Evolutionary conservation across 1,139 yeast genomes (phyloP).

Genomic region (Zygoascus meyerae): DNA sequence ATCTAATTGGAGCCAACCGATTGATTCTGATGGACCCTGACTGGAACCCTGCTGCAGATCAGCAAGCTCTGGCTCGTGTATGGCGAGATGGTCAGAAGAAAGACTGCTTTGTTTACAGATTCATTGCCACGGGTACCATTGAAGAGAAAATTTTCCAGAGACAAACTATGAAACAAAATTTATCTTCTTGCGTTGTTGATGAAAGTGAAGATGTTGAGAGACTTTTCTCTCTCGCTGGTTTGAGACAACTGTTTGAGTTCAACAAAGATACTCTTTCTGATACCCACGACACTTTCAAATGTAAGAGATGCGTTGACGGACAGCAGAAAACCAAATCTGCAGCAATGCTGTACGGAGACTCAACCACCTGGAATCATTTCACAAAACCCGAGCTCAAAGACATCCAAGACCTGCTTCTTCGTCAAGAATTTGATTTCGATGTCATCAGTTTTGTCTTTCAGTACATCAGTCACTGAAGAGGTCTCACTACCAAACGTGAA

Average conservation of each 20-base stretch:
- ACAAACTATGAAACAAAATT: conserved; percentile 90
- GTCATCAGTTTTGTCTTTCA: conserved; percentile 88
- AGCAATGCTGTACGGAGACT: conserved; percentile 96
- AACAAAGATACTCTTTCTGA: conserved; percentile 69
- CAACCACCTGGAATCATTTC: conserved; percentile 95
- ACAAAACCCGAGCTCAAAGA: conserved; percentile 52
- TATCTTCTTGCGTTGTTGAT: conserved; percentile 95
- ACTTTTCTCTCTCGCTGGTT: conserved; percentile 74
- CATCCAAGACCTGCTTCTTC: conserved; percentile 71
- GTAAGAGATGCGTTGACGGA: conserved; percentile 72
- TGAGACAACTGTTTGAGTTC: conserved; percentile 69
- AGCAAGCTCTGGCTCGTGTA: conserved; percentile 94
- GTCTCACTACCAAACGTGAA: background rate
- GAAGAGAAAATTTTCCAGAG: conserved; percentile 96
- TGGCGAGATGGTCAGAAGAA: conserved; percentile 99
- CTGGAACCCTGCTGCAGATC: conserved; percentile 99
- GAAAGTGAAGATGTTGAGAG: conserved; percentile 94
- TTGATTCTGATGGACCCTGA: conserved; percentile 89
- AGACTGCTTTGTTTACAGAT: conserved; percentile 90
- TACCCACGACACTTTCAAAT: conserved; percentile 88
- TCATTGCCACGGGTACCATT: conserved; percentile 89
- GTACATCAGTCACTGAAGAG: conserved; percentile 66
- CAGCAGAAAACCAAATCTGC: conserved; percentile 63
- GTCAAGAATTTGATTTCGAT: conserved; percentile 62
- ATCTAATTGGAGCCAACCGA: conserved; percentile 92